Base-by-base conservation (phyloP, 306 rosid genomes). In the Mimosa pudica region DNA sequence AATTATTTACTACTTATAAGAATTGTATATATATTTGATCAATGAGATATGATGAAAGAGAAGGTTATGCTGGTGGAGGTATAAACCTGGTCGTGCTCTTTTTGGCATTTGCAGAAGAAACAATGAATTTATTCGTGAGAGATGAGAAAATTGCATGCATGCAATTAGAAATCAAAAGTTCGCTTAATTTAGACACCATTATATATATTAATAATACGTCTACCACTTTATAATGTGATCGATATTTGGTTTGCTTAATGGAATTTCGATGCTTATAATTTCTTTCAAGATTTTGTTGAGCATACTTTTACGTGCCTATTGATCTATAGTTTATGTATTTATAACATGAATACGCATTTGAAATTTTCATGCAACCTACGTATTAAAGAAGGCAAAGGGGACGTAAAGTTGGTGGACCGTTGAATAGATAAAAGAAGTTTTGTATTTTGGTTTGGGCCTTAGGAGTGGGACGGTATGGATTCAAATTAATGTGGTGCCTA, bases 51-150 rank as follows among this genome's bases (percentile, higher is more conserved):
- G 60, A 42, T 17, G 62, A 70, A 12, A 51, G 57, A 32, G 52
- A 68, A 18, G 73, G 74, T 80, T 75, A 74, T 69, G 80, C 69
- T 62, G 70, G 80, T 54, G 66, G 81, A 68, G 60, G 46, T 79
- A 35, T 69, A 20, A 69, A 69, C 89, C 86, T 75, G 86, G 57
- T 81, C 79, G 83, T 83, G 85, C 80, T 83, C 70, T 84, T 65
- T 78, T 83, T 67, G 88, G 87, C 89, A 89, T 88, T 48, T 57
- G 55, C 35, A 44, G 35, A 24, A 17, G 8, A 62, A 68, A 77
- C 1, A 60, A 62, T 78, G 55, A 44, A 75, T 80, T 77, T 41
- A 32, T 16, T 47, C 36, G 77, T 8, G 66, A 18, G 44, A 44
- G 38, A 76, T 47, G 24, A 67, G 64, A 72, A 76, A 66, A 30